phyloP scores from a whole-genome alignment of 2,329 filamentous ascomycete species.

The Spiromastix sp. region DNA sequence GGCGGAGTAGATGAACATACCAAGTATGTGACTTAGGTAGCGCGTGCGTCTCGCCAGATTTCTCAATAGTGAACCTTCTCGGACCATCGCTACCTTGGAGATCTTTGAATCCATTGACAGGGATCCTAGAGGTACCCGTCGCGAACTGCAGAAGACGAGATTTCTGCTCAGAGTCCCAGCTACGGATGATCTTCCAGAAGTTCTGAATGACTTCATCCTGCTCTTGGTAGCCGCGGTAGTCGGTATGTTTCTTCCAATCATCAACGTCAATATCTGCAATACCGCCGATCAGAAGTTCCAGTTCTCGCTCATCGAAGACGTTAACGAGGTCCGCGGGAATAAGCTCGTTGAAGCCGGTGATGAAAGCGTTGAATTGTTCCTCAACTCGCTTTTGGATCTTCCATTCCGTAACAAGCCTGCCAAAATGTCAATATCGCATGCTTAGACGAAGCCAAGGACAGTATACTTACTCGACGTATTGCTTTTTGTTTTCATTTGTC shows the following conservation, averaged over 20 bases:
- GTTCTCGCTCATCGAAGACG: constrained; percentile 94
- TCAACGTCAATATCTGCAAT: constrained; percentile 99
- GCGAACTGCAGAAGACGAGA: constrained; percentile 92
- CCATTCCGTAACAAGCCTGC: constrained; percentile 89
- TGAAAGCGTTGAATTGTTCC: constrained; percentile 97
- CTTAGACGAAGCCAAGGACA: not conserved
- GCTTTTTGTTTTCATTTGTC: constrained; percentile 97
- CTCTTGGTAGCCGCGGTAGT: constrained; percentile 97
- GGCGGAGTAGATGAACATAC: constrained; percentile 44
- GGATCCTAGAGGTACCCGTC: constrained; percentile 93
- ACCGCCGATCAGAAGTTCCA: constrained; percentile 92
- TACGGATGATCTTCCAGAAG: constrained; percentile 94
- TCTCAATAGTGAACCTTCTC: constrained; percentile 93
- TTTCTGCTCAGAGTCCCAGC: constrained; percentile 98
- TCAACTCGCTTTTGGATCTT: constrained; percentile 97
- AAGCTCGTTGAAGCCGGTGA: constrained; percentile 92
- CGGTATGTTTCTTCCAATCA: constrained; percentile 99
- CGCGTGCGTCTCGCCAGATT: constrained; percentile 82
- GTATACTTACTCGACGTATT: constrained; percentile 82
- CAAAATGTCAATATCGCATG: not conserved
- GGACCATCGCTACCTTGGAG: constrained; percentile 94
- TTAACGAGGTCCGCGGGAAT: constrained; percentile 95
- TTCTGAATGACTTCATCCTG: constrained; percentile 94
- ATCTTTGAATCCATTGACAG: constrained; percentile 99
- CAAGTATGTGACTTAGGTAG: constrained; percentile 96